Base-by-base conservation (phyloP, 169 alveolate species). In the Eimeria maxima region DNA sequence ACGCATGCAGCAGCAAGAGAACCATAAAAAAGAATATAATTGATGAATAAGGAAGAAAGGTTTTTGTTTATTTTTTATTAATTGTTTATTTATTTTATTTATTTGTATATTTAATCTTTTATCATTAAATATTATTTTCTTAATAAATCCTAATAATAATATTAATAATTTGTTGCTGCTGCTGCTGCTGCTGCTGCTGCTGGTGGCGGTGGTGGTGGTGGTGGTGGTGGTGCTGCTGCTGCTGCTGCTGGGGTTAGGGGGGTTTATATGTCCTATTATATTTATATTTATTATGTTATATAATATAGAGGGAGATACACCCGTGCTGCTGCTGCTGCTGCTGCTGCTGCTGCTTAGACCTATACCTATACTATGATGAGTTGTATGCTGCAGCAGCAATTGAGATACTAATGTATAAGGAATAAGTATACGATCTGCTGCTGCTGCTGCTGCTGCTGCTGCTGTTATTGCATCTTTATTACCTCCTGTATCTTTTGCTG, bases 271-370 rank as follows among this genome's bases (percentile, higher is more conserved):
- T n/a, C n/a, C n/a, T n/a, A n/a, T 57, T 47, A 60, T 22, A 33
- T 55, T 16, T 27, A 84, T 38, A 33, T 53, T 4, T 50, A 84
- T 29, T 18, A 84, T 47, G 33, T 86, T 67, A 50, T 42, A 57
- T 76, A 86, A 16, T 29, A 57, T 44, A 33, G 93, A 53, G 78
- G 78, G 78, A 27, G 76, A 8, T 13, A 7, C 24, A 16, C 67
- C 67, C 24, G 57, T 7, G 57, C 5, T 50, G 57, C 55, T n/a
- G 92, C 50, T 27, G n/a, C 93, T 67, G 44, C n/a, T 55, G 81
- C 81, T 71, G 81, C 45, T 71, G 81, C 81, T 71, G 81, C 81
- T 38, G 81, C 81, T 71, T 3, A 27, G n/a, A 4, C 93, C 93
- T 5, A 86, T 4, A 3, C 93, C 93, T 11, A 67, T 63, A 1